Evolutionary conservation across 805 yeast species (phyloP).

Genomic region (Saturnispora saitoi): DNA sequence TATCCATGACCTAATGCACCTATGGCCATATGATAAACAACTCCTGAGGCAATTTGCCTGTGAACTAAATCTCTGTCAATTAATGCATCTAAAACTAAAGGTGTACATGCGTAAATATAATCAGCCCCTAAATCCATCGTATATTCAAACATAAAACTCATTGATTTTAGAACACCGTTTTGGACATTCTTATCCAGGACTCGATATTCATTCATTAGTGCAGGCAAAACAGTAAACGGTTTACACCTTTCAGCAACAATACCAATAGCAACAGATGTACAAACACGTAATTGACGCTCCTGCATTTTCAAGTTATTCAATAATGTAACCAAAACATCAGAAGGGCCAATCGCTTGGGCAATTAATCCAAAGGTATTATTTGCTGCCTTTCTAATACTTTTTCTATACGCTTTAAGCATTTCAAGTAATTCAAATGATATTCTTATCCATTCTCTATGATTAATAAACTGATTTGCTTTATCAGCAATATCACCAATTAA

Average conservation of each 20-base stretch:
- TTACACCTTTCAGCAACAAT: constrained; percentile 90
- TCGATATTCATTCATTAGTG: constrained; percentile 89
- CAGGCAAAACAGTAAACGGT: constrained; percentile 90
- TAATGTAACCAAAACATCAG: constrained; percentile 79
- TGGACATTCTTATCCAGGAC: constrained; percentile 90
- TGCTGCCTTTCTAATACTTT: constrained; percentile 73
- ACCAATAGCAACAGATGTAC: constrained; percentile 97
- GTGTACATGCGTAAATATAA: constrained; percentile 71
- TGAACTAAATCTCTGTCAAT: constrained; percentile 88
- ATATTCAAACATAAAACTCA: constrained; percentile 88
- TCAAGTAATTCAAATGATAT: constrained; percentile 86
- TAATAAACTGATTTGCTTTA: constrained; percentile 68
- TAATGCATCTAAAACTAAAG: constrained; percentile 80
- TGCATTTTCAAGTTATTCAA: constrained; percentile 82
- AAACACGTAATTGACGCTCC: constrained; percentile 92
- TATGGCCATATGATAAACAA: constrained; percentile 71
- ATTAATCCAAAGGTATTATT: constrained; percentile 87
- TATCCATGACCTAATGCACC: constrained; percentile 67
- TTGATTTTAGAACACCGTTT: constrained; percentile 86
- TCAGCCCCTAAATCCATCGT: constrained; percentile 73
- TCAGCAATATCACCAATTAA: constrained; percentile 78
- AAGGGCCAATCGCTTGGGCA: constrained; percentile 91
- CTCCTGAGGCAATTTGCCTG: constrained; percentile 91
- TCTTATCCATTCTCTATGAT: constrained; percentile 96
- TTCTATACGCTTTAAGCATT: constrained; percentile 73